phyloP scores from a whole-genome alignment of 345 rosid species.

The Rhizophora apiculata region DNA sequence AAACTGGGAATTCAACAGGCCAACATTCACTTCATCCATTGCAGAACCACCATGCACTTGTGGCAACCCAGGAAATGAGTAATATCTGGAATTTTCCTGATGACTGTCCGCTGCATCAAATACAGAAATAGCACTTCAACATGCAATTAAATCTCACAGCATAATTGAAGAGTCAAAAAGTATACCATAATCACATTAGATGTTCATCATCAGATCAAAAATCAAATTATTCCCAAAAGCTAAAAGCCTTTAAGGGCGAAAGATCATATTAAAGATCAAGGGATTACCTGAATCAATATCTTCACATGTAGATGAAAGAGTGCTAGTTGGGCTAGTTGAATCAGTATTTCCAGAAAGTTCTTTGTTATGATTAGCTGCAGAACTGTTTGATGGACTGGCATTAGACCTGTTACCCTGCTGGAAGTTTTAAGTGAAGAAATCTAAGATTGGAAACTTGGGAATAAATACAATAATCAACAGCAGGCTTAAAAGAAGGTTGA shows the following conservation, averaged over 20 bases:
- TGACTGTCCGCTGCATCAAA: conserved; percentile 63
- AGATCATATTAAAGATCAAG: conserved; percentile 7
- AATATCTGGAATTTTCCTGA: conserved; percentile 45
- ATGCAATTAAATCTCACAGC: too few species aligned
- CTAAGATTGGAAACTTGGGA: background rate
- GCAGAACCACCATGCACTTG: conserved; percentile 39
- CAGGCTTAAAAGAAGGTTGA: background rate
- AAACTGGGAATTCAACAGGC: conserved; percentile 24
- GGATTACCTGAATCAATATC: conserved; percentile 80
- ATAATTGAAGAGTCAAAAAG: conserved; percentile 10
- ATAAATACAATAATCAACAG: background rate
- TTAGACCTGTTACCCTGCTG: conserved; percentile 59
- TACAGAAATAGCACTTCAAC: background rate
- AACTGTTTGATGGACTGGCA: conserved; percentile 37
- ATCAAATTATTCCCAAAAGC: too few species aligned
- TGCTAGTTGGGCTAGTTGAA: conserved; percentile 80
- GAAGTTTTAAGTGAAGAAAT: conserved; percentile 1
- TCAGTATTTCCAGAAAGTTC: conserved; percentile 58
- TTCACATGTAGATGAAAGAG: conserved; percentile 67
- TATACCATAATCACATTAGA: conserved; percentile 5
- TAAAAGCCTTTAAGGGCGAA: too few species aligned
- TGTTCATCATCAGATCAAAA: background rate
- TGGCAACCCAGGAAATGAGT: conserved; percentile 25
- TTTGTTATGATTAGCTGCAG: conserved; percentile 31
- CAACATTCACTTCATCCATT: conserved; percentile 28